Conservation (phyloP, 345 rosid genomes). For the Corchorus capsularis region DNA sequence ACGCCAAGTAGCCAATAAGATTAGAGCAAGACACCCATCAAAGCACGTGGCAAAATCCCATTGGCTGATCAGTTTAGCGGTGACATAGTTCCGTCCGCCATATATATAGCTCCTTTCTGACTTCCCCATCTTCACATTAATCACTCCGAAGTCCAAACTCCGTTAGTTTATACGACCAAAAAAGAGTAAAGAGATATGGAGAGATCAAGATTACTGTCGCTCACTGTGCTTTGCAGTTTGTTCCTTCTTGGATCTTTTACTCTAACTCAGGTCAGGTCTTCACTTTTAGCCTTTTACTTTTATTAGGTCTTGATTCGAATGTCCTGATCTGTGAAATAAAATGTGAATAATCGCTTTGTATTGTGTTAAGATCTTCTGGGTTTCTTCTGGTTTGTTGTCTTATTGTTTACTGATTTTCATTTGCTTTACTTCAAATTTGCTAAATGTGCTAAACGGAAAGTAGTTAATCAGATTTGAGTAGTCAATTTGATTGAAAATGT, state of each 20-base stretch:
- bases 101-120: neutral
- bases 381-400: neutral
- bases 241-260: conserved; percentile 47
- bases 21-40: neutral
- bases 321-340: neutral
- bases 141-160: neutral
- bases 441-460: no score
- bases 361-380: conserved; percentile 25
- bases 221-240: conserved; percentile 39
- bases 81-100: neutral
- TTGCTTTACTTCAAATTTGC: neutral
- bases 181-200: conserved; percentile 45
- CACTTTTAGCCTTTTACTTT: no score
- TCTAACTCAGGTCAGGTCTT: no score
- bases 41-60: neutral
- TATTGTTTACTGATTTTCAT: neutral
- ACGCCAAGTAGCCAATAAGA: neutral
- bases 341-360: no score
- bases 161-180: neutral
- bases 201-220: conserved; percentile 35
- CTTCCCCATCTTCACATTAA: neutral
- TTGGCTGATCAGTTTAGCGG: neutral
- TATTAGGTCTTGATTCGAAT: no score
- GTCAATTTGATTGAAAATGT: no score
- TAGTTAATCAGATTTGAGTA: no score